A percentile compares a stretch with the other conserved stretches of the same genome.
These are phyloP conservation scores for Orbilia oligospora DNA, from an alignment of 2,329 filamentous ascomycete genomes.

Conservation along the genomic window DNA sequence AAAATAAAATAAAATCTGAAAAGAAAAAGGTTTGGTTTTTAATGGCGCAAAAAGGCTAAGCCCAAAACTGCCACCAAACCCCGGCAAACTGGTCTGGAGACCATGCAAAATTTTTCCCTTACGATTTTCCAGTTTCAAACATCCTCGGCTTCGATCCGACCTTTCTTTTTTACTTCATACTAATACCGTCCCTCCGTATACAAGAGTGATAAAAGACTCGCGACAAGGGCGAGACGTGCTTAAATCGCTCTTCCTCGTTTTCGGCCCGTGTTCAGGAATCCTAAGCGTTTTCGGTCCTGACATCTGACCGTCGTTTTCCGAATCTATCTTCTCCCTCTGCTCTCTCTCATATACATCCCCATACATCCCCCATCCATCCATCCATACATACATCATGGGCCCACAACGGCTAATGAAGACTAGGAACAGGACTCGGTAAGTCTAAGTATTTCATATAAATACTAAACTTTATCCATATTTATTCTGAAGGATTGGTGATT, in stretches of 20 bases:
- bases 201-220: constrained; percentile 23
- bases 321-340: neutral
- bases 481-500: too few relatives aligned
- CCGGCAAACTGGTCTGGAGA: constrained; percentile 1
- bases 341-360: neutral
- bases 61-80: constrained; percentile 1
- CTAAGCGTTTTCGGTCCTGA: constrained; percentile 40
- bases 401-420: constrained; percentile 70
- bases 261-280: constrained; percentile 60
- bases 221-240: constrained; percentile 55
- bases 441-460: neutral
- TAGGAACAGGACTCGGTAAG: constrained; percentile 78
- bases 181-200: too few relatives aligned
- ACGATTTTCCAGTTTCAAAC: neutral
- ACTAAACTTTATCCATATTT: too few relatives aligned
- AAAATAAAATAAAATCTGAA: neutral
- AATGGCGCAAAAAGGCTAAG: constrained; percentile 35
- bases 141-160: constrained; percentile 54
- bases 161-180: neutral
- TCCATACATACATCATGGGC: constrained; percentile 34
- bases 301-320: constrained; percentile 36
- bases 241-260: constrained; percentile 55
- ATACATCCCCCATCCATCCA: neutral
- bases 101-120: constrained; percentile 32
- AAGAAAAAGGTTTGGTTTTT: constrained; percentile 3